Evolutionary conservation across 805 yeast genomes (phyloP).

Genomic region (Peterozyma xylosa): DNA sequence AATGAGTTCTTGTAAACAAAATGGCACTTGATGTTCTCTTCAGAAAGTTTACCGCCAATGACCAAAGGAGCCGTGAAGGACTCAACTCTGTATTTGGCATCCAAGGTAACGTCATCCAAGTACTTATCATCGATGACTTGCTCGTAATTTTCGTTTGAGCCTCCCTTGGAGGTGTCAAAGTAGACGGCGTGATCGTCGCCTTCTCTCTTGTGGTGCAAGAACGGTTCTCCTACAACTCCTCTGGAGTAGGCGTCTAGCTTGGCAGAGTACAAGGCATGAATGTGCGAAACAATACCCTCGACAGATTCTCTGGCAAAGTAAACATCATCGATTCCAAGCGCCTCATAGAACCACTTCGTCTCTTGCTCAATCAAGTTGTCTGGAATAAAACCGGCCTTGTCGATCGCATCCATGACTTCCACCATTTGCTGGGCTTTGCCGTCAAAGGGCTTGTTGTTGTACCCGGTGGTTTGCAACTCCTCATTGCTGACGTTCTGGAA

Average conservation of each 20-base stretch:
- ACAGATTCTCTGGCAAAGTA: constrained; percentile 85
- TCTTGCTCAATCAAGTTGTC: constrained; percentile 79
- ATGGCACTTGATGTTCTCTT: constrained; percentile 49
- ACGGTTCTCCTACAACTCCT: constrained; percentile 41
- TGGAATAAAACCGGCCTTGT: constrained; percentile 83
- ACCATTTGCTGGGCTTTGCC: constrained; percentile 80
- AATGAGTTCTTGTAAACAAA: constrained; percentile 59
- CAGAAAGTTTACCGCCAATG: constrained; percentile 30
- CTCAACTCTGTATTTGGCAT: constrained; percentile 59
- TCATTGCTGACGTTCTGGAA: constrained; percentile 22
- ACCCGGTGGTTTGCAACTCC: constrained; percentile 39
- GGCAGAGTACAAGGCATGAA: constrained; percentile 85
- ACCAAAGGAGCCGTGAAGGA: constrained; percentile 62
- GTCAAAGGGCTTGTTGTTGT: constrained; percentile 65
- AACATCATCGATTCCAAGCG: constrained; percentile 85
- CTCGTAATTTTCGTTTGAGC: constrained; percentile 48
- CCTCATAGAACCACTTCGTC: constrained; percentile 82
- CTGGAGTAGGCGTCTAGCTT: constrained; percentile 82
- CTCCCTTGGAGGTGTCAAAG: constrained; percentile 65
- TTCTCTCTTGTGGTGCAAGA: constrained; percentile 75
- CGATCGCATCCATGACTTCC: constrained; percentile 73
- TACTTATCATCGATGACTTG: constrained; percentile 74
- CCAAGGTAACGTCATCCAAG: constrained; percentile 42
- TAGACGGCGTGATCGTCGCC: constrained; percentile 84
- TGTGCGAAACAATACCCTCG: constrained; percentile 72